Percentiles rank a stretch among this genome's conserved stretches.
These are phyloP conservation scores for Halocafeteria seosinensis DNA, from an alignment of 108 stramenopile genomes.

Conservation along the genomic window DNA sequence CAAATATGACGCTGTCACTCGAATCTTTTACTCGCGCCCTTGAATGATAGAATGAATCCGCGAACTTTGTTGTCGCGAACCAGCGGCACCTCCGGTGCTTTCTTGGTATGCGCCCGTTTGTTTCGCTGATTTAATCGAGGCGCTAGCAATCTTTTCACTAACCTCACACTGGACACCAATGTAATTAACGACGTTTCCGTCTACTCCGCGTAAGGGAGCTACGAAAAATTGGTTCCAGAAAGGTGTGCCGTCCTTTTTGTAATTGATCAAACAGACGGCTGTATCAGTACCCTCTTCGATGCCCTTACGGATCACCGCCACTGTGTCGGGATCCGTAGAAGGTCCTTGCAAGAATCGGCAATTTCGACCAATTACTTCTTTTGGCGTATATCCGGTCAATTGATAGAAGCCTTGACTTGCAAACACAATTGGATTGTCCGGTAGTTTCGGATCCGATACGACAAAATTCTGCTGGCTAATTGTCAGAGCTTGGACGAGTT, in stretches of 20 bases:
- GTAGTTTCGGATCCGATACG: conserved; percentile 78
- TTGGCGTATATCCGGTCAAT: conserved; percentile 75
- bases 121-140: too few relatives aligned
- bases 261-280: conserved; percentile 78
- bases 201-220: conserved; percentile 67
- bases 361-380: conserved; percentile 79
- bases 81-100: too few relatives aligned
- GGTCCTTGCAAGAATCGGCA: conserved; percentile 86
- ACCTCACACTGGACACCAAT: conserved; percentile 89
- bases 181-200: conserved; percentile 76
- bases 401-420: conserved; percentile 61
- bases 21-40: too few relatives aligned
- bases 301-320: conserved; percentile 73
- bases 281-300: conserved; percentile 71
- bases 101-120: too few relatives aligned
- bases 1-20: too few relatives aligned
- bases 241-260: conserved; percentile 77
- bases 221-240: conserved; percentile 98
- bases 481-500: conserved; percentile 82
- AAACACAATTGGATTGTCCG: conserved; percentile 83
- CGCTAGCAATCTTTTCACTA: conserved; percentile 6
- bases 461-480: conserved; percentile 91
- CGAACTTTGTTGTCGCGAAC: too few relatives aligned
- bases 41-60: too few relatives aligned
- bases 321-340: conserved; percentile 77